Base-by-base conservation (phyloP, 2,329 filamentous ascomycete species). In the Huntiella savannae region DNA sequence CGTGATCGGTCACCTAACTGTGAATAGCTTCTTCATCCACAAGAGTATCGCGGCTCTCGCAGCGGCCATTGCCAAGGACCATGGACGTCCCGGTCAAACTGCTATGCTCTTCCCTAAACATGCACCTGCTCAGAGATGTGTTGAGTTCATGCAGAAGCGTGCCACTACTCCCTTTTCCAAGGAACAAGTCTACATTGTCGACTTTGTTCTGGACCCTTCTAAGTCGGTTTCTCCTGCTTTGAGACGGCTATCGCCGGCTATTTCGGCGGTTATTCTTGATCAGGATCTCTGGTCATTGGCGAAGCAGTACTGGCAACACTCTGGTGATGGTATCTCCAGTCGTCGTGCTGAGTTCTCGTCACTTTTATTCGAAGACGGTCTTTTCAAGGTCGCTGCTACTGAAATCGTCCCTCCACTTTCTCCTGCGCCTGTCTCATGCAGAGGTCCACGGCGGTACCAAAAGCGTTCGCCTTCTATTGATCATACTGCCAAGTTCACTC, bases 281-380 rank as follows among this genome's bases (percentile, higher is more conserved):
- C 66, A 71, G 40, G 72, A 77, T 10, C 63, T 75, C 13, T 87
- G 79, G 54, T 63, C 74, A 4, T 61, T 82, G 49, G 83, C 85
- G n/a, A 96, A 95, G 60, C 75, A 86, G 55, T 95, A 93, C 56
- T 98, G 91, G 91, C 91, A 96, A 60, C 91, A 98, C 60, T 82
- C 83, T 1, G 91, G 91, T 15, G 87, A 94, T 51, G 91, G 91
- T 12, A 70, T 94, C 11, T 95, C 87, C 1, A 95, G 87, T 59
- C 78, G 91, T 43, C 75, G 86, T 36, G 87, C 85, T 33, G 88
- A 95, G 58, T 95, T 93, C 60, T 94, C 83, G 57, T 76, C 86
- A 50, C 68, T 71, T 37, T 70, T 88, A 1, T 74, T 92, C 52
- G 71, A 71, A 34, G 78, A 88, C 51, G 77, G 77, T 0, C 65